A percentile compares a stretch with the other conserved stretches of the same genome.
Conservation (phyloP, 2,329 filamentous ascomycete species). For the Niveomyces coronatus region DNA sequence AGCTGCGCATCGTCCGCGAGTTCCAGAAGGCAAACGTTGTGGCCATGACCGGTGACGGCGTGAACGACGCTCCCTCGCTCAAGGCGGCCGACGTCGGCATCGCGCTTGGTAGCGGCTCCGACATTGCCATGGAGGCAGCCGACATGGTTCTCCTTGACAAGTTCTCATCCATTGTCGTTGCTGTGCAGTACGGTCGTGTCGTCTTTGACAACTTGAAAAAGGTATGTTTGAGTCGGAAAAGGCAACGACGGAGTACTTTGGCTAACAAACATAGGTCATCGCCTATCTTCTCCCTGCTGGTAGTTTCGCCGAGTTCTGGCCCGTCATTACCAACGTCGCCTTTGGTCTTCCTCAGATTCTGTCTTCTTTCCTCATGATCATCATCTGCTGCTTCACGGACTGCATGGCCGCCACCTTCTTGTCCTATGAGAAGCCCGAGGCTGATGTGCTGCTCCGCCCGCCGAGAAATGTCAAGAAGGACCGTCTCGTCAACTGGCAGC, state of each 20-base stretch:
- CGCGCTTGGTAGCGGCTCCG: conserved; percentile 68
- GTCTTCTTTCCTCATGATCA: conserved; percentile 63
- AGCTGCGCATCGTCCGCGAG: conserved; percentile 68
- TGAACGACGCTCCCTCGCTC: conserved; percentile 77
- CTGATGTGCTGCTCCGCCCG: conserved; percentile 59
- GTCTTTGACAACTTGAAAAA: conserved; percentile 78
- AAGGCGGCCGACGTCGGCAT: conserved; percentile 75
- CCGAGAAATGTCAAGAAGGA: conserved; percentile 61
- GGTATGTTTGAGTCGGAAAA: conserved; percentile 15
- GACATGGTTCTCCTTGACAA: conserved; percentile 73
- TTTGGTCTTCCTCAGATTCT: conserved; percentile 66
- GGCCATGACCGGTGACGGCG: conserved; percentile 79
- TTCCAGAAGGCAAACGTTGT: conserved; percentile 59
- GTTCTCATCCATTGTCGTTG: conserved; percentile 62
- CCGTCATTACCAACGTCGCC: conserved; percentile 60
- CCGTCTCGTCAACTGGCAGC: conserved; percentile 61
- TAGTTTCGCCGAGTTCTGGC: conserved; percentile 67
- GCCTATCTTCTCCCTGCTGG: conserved; percentile 66
- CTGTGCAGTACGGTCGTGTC: conserved; percentile 60
- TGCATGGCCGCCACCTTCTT: conserved; percentile 62
- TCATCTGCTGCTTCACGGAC: conserved; percentile 67
- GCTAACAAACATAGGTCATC: conserved; percentile 23
- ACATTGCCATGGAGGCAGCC: conserved; percentile 72
- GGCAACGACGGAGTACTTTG: background rate
- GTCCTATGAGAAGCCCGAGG: conserved; percentile 68